Evolutionary conservation across 805 yeast genomes (phyloP), one percentile per base, ranked within the genome.

Genomic region (Saturnispora diversa): DNA sequence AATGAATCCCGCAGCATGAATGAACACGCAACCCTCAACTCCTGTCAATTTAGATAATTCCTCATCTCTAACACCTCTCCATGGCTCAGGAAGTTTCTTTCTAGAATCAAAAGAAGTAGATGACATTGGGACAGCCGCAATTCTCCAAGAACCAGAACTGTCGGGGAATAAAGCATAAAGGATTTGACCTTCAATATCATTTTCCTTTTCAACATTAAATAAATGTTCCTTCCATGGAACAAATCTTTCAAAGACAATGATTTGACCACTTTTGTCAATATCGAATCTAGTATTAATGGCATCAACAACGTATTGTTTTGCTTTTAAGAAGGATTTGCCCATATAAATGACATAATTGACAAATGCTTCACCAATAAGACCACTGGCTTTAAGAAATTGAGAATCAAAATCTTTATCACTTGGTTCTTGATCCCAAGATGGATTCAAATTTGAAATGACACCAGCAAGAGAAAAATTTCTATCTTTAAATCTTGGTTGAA

Each of bases 201-300:
- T 63, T 43, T 72, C 80, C 49, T 67, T 71, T 61, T 92, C 96
- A 44, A 84, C 67, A 15, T 68, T 66, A 58, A 76, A 85, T 36
- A 90, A 67, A 59, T 92, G 97, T 56, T 86, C 96, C 60, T 87
- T 88, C 98, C 98, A 92, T 35, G 95, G 95, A 39, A 85, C 83
- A 58, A 82, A 85, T 46, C 73, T 72, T n/a, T 74, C 77, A 46
- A 92, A 69, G 4, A 84, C 70, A 9, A 92, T 52, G 32, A 90
- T 78, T 47, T 80, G 75, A 30, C 96, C 96, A 19, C 81, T 70
- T 41, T 62, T 46, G 53, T 86, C 85, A 39, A 74, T 74, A 20
- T 75, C 62, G 37, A 63, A 63, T 54, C 97, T 73, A n/a, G 52
- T 49, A 3, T 65, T 65, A 50, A 87, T 73, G 0, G 95, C 90